A percentile compares a stretch with the other conserved stretches of the same genome.
Evolutionary conservation across 805 yeast genomes (phyloP).

Genomic region (Candida bentonensis): DNA sequence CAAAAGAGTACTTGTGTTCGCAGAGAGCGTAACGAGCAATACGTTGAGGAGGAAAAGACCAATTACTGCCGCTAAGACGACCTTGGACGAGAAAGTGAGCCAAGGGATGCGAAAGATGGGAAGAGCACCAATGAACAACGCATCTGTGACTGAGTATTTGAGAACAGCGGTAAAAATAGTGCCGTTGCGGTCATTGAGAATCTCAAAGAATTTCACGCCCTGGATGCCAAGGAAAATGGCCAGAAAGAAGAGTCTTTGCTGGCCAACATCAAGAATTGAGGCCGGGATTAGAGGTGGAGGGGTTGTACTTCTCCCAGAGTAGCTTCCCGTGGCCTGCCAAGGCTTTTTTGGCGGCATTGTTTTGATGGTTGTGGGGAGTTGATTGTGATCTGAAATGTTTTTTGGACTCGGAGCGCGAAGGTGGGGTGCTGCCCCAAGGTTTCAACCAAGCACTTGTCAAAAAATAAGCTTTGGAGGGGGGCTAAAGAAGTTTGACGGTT

Average conservation of each 20-base stretch:
- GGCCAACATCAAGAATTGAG: not conserved
- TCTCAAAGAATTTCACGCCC: slow-evolving; percentile 70
- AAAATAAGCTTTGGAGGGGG: no score
- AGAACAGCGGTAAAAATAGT: slow-evolving; percentile 43
- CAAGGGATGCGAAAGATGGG: slow-evolving; percentile 69
- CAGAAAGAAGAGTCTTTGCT: slow-evolving; percentile 54
- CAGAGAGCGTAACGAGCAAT: slow-evolving; percentile 29
- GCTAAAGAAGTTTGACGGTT: no score
- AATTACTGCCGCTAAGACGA: slow-evolving; percentile 35
- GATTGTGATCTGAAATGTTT: no score
- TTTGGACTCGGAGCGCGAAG: no score
- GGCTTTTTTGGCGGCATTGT: slow-evolving; percentile 1
- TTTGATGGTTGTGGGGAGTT: no score
- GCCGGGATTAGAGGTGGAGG: not conserved
- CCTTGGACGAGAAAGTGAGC: slow-evolving; percentile 47
- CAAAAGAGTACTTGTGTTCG: slow-evolving; percentile 5
- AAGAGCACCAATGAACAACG: slow-evolving; percentile 50
- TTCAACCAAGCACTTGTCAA: no score
- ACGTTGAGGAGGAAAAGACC: slow-evolving; percentile 37
- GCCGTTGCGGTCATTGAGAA: slow-evolving; percentile 38
- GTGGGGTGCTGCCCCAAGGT: no score
- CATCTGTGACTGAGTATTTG: slow-evolving; percentile 65
- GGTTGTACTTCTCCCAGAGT: not conserved
- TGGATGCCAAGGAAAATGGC: slow-evolving; percentile 63
- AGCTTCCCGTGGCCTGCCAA: not conserved